These are phyloP conservation scores for Polyporus arcularius DNA, from an alignment of 768 basidiomycete species.

Conservation along the genomic window DNA sequence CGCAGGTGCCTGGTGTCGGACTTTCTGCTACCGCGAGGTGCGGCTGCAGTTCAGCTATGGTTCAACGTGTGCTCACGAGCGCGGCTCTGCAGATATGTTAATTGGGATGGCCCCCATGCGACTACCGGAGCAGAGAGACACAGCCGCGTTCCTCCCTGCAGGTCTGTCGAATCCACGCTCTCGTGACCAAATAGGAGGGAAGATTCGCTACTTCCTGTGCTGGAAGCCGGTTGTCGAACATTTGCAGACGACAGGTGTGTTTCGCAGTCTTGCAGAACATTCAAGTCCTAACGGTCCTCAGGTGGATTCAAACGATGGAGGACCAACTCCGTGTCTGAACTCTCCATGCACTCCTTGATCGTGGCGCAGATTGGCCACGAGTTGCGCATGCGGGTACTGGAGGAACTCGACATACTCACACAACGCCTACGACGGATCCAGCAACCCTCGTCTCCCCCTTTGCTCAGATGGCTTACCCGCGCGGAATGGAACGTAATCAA, in stretches of 20 bases:
- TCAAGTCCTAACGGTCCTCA: neutral
- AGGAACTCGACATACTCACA: constrained; percentile 67
- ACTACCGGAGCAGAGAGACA: constrained; percentile 33
- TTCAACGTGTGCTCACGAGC: neutral
- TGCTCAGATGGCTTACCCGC: constrained; percentile 66
- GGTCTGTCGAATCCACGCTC: constrained; percentile 70
- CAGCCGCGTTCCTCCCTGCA: constrained; percentile 46
- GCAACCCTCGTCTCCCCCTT: constrained; percentile 24
- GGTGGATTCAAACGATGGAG: constrained; percentile 20
- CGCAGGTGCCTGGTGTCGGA: constrained; percentile 54
- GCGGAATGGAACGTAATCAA: constrained; percentile 56
- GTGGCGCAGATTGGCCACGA: constrained; percentile 61
- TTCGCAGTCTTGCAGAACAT: neutral
- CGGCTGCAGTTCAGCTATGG: constrained; percentile 7
- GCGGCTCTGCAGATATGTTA: constrained; percentile 57
- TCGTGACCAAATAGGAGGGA: constrained; percentile 45
- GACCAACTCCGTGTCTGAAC: constrained; percentile 22
- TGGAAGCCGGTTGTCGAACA: constrained; percentile 50
- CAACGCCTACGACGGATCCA: constrained; percentile 39
- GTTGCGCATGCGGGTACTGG: constrained; percentile 71
- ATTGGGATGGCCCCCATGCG: constrained; percentile 57
- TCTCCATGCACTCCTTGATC: constrained; percentile 43
- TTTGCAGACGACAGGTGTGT: constrained; percentile 40
- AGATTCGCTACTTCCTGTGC: constrained; percentile 60
- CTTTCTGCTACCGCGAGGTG: constrained; percentile 60